These are phyloP conservation scores for Xerocomellus amylosporus DNA, from an alignment of 768 basidiomycete genomes.

Conservation along the genomic window DNA sequence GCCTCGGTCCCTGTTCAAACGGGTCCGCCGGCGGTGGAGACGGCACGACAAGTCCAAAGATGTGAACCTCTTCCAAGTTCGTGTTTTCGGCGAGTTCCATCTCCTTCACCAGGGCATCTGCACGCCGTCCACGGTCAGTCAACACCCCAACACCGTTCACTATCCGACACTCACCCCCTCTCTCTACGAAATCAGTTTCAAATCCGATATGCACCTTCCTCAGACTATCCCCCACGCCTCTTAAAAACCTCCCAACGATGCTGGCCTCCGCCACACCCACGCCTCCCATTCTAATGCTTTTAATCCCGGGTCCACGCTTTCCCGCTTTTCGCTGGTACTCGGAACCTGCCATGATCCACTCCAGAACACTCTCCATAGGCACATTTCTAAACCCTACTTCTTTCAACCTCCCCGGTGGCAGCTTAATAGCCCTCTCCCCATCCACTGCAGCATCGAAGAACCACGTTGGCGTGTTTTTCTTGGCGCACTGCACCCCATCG, in stretches of 20 bases:
- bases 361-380: conserved; percentile 25
- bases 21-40: conserved; percentile 27
- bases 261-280: conserved; percentile 26
- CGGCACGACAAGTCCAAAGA: conserved; percentile 33
- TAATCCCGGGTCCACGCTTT: conserved; percentile 9
- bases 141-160: too few species aligned
- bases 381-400: conserved; percentile 29
- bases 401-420: conserved; percentile 20
- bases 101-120: conserved; percentile 27
- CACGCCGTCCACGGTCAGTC: conserved; percentile 7
- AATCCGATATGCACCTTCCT: conserved; percentile 31
- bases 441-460: conserved; percentile 3
- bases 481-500: conserved; percentile 29
- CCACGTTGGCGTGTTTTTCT: conserved; percentile 14
- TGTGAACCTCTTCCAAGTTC: conserved; percentile 29
- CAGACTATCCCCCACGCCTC: conserved; percentile 18
- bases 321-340: conserved; percentile 12
- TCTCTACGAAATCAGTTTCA: conserved; percentile 28
- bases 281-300: conserved; percentile 28
- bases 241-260: conserved; percentile 27
- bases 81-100: conserved; percentile 27
- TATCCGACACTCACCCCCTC: conserved; percentile 25
- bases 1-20: conserved; percentile 14
- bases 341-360: conserved; percentile 27
- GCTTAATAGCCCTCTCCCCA: conserved; percentile 7